Base-by-base conservation (phyloP, 2,329 filamentous ascomycete species). In the Paecilomyces sp. region DNA sequence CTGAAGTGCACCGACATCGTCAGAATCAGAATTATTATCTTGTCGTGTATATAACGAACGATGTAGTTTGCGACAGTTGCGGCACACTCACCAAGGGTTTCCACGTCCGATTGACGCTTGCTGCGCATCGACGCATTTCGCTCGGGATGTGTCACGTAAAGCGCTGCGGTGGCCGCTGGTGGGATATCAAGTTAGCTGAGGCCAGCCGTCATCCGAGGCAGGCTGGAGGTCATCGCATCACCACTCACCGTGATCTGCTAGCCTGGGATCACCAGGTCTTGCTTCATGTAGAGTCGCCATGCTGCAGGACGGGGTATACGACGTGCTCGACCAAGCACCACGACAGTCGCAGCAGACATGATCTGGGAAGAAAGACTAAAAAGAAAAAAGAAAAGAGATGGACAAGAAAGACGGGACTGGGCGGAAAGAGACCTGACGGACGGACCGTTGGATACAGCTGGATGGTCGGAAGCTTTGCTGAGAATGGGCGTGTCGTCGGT, bases 111-210 rank as follows among this genome's bases (percentile, higher is more conserved):
- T 47, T 8, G n/a, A 47, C 41, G 41, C 5, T 18, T n/a, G n/a
- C 36, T n/a, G 13, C 36, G 36, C n/a, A 47, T 18, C 15, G 41
- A 18, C 15, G 15, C 41, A 60, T 66, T 74, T 36, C 70, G 71
- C 67, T 70, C 71, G 47, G 70, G 72, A 67, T 79, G 77, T 13
- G 80, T 83, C 55, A 78, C 82, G 69, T 84, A 84, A 13, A 88
- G 73, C 5, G 85, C 85, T 61, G 85, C 84, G 11, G 80, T 81
- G n/a, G 85, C 85, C 64, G 85, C 85, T 79, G 60, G n/a, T 9
- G n/a, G 15, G 18, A 47, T 15, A 9, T 18, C 18, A 47, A 47
- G 41, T 47, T 47, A 47, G 41, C 41, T n/a, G 15, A 18, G 47
- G 24, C 15, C 18, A 36, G 15, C 18, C 25, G 31, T 22, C 54